These are phyloP conservation scores for Candida broadrunensis DNA, from an alignment of 805 yeast species.

Conservation along the genomic window DNA sequence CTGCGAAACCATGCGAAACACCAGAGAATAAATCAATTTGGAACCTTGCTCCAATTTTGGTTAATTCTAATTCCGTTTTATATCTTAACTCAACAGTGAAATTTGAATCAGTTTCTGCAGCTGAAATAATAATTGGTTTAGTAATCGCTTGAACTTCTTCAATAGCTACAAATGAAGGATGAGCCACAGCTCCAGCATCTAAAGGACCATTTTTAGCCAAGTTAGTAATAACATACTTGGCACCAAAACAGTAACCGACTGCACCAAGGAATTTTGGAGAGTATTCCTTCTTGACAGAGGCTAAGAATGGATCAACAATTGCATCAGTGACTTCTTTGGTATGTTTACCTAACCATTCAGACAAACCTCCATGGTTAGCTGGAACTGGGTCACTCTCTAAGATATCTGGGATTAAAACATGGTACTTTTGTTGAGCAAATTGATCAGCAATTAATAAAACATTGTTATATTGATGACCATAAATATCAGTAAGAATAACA, in stretches of 20 bases:
- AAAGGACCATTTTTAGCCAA: constrained; percentile 32
- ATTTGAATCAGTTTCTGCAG: constrained; percentile 66
- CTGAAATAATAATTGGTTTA: constrained; percentile 63
- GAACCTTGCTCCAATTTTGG: constrained; percentile 42
- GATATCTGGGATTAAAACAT: constrained; percentile 75
- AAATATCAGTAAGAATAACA: constrained; percentile 68
- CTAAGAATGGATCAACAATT: constrained; percentile 47
- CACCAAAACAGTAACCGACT: constrained; percentile 86
- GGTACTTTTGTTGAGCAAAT: constrained; percentile 60
- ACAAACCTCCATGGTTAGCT: constrained; percentile 11
- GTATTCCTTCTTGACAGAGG: constrained; percentile 37
- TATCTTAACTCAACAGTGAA: constrained; percentile 66
- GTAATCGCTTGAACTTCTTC: constrained; percentile 61
- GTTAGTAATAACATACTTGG: constrained; percentile 60
- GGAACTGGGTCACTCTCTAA: constrained; percentile 46
- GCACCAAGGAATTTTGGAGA: constrained; percentile 41
- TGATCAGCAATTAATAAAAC: constrained; percentile 60
- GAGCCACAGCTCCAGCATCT: constrained; percentile 67
- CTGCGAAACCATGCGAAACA: constrained; percentile 74
- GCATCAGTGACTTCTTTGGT: constrained; percentile 44
- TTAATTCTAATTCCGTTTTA: constrained; percentile 56
- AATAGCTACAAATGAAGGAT: constrained; percentile 70
- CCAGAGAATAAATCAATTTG: constrained; percentile 62
- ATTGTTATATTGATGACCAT: constrained; percentile 61
- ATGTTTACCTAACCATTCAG: constrained; percentile 56